phyloP scores from a whole-genome alignment of 345 rosid species.

The Lepidium africanum region DNA sequence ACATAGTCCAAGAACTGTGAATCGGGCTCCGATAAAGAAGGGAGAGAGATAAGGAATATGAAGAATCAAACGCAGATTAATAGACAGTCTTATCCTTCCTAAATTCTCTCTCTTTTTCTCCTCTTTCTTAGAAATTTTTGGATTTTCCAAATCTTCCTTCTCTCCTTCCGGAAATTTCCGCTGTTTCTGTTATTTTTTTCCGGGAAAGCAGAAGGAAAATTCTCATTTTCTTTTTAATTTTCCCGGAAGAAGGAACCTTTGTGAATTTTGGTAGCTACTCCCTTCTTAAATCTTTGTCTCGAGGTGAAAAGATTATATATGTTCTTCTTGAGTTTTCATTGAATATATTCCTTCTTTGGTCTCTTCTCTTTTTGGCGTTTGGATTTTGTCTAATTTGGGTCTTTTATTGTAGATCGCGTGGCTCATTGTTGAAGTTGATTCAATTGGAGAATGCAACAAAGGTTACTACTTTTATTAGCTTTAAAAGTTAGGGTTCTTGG shows the following conservation, averaged over 20 bases:
- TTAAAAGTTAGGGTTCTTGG: conserved; percentile 2
- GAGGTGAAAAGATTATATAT: neutral
- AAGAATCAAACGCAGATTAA: conserved; percentile 5
- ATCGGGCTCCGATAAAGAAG: conserved; percentile 14
- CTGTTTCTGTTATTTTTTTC: conserved; percentile 19
- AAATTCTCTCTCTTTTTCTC: neutral
- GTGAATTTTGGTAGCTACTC: conserved; percentile 1
- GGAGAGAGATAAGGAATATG: conserved; percentile 23
- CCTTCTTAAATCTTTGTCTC: neutral
- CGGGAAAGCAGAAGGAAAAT: conserved; percentile 19
- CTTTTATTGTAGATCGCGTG: neutral
- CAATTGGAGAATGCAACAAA: conserved; percentile 3
- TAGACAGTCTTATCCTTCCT: neutral
- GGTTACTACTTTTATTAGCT: conserved; percentile 1
- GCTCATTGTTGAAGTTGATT: conserved; percentile 10
- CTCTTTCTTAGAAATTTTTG: neutral
- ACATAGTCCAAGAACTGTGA: conserved; percentile 22
- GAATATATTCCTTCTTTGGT: neutral
- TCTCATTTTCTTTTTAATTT: neutral
- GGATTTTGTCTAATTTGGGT: neutral
- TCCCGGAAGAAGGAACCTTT: conserved; percentile 12
- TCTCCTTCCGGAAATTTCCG: neutral
- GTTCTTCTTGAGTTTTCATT: neutral
- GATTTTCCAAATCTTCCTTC: neutral
- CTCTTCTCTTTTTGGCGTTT: neutral